A percentile compares a stretch with the other conserved stretches of the same genome.
These are phyloP conservation scores for Dactylellina haptotyla DNA, from an alignment of 2,329 filamentous ascomycete genomes.

Conservation along the genomic window DNA sequence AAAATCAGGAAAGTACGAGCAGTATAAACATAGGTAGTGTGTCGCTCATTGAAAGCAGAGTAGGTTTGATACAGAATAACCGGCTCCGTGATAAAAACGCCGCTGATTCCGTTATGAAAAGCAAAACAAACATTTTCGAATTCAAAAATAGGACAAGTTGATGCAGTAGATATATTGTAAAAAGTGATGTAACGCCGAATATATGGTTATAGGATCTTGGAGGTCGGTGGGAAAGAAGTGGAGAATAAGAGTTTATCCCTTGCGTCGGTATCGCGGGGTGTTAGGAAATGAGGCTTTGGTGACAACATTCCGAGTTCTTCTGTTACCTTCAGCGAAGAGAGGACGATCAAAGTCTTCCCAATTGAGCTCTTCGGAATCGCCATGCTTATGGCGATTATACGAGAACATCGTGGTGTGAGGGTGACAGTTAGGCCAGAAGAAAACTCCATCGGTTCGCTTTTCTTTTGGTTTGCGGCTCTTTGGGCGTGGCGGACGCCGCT, in stretches of 20 bases:
- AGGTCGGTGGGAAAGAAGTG: neutral
- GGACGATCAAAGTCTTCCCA: constrained; percentile 1
- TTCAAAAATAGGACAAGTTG: constrained; percentile 1
- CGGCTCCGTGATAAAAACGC: constrained; percentile 50
- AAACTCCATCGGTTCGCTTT: neutral
- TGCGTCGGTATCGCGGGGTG: no score
- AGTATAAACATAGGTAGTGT: constrained; percentile 26
- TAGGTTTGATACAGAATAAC: constrained; percentile 25
- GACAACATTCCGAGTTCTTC: neutral
- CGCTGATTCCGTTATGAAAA: constrained; percentile 30
- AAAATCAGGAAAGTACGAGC: constrained; percentile 15
- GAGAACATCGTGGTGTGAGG: constrained; percentile 13
- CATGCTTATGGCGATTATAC: constrained; percentile 12
- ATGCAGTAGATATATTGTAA: constrained; percentile 9
- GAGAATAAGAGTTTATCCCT: no score
- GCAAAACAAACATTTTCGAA: constrained; percentile 9
- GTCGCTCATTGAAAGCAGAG: constrained; percentile 22
- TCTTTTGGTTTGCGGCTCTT: neutral
- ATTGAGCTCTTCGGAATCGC: neutral
- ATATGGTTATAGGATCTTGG: neutral
- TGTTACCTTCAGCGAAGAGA: neutral
- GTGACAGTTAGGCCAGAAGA: neutral
- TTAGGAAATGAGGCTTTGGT: no score
- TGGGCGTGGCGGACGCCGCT: no score
- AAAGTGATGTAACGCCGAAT: constrained; percentile 8